Evolutionary conservation across 2,329 filamentous ascomycete species (phyloP), one percentile per base, ranked within the genome.

Genomic region (Talaromyces verruculosus): DNA sequence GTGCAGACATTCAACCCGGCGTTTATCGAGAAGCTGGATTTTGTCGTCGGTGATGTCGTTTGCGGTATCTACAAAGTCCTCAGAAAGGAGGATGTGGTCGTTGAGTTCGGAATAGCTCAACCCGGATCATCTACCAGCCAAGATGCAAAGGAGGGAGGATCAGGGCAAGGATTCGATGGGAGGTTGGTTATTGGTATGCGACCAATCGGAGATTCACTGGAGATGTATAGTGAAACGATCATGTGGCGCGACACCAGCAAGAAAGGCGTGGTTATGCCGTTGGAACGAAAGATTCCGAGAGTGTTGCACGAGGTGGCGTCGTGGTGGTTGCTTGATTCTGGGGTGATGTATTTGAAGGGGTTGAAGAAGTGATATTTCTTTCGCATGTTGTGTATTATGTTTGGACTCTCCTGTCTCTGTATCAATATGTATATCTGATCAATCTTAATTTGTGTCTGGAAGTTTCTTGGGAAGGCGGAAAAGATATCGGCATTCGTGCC

Each of bases 271-370:
- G 64, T 30, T 19, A 69, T 78, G 70, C 75, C 75, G 11, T 66
- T 78, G 58, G 76, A 78, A 63, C 72, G 68, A 17, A 65, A 66
- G 13, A n/a, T 71, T 30, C 13, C 72, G n/a, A 69, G 68, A 10
- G 77, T 71, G 63, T 64, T 78, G 64, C 75, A 78, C 67, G 75
- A 78, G 62, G 69, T 72, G 37, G 72, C 74, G 22, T 62, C 75
- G 33, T 78, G 76, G 76, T 78, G 75, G 75, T 69, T 78, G 65
- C 61, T 78, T 62, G 75, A 76, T 64, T 76, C 74, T 10, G 76
- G 76, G 4, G 69, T 74, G 22, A 60, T 59, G 25, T 78, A 75
- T 71, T 41, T 78, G 68, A 69, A 65, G 61, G 70, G 71, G 33
- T 33, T 73, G 61, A 70, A 72, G 19, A 59, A 39, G 15, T 43